Percentiles rank a stretch among this genome's conserved stretches.
Evolutionary conservation across 331 rosid genomes (phyloP).

Genomic region (Malus hybrid): DNA sequence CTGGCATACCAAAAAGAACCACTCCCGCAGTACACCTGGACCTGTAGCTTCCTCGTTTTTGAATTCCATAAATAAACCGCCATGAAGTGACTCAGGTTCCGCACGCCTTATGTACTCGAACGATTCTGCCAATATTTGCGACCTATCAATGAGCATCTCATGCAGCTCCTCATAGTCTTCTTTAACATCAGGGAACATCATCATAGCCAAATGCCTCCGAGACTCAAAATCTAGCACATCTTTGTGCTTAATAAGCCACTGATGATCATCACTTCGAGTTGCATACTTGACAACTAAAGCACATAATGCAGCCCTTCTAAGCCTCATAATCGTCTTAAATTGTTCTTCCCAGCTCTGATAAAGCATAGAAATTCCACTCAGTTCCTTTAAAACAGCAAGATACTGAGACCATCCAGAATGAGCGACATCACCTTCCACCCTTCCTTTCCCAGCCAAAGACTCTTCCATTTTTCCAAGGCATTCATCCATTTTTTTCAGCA

Average conservation of each 20-base stretch:
- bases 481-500: slow-evolving; percentile 40
- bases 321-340: slow-evolving; percentile 42
- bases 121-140: slow-evolving; percentile 62
- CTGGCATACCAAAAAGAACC: slow-evolving; percentile 77
- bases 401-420: slow-evolving; percentile 46
- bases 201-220: slow-evolving; percentile 70
- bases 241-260: slow-evolving; percentile 58
- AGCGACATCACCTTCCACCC: slow-evolving; percentile 7
- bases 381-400: slow-evolving; percentile 50
- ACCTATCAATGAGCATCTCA: slow-evolving; percentile 79
- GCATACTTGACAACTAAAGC: slow-evolving; percentile 35
- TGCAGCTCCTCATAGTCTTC: slow-evolving; percentile 68
- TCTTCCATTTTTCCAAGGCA: slow-evolving; percentile 43
- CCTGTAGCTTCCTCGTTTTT: slow-evolving; percentile 87
- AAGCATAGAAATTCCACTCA: slow-evolving; percentile 41
- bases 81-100: slow-evolving; percentile 35
- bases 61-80: slow-evolving; percentile 64
- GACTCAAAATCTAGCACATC: slow-evolving; percentile 48
- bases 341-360: slow-evolving; percentile 42
- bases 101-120: slow-evolving; percentile 54
- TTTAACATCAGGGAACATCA: slow-evolving; percentile 50
- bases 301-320: slow-evolving; percentile 25
- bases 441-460: not conserved
- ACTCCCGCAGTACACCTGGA: slow-evolving; percentile 83
- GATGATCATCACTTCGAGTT: slow-evolving; percentile 35